Evolutionary conservation across 2,329 filamentous ascomycete genomes (phyloP).

Genomic region (Septoria petroselini): DNA sequence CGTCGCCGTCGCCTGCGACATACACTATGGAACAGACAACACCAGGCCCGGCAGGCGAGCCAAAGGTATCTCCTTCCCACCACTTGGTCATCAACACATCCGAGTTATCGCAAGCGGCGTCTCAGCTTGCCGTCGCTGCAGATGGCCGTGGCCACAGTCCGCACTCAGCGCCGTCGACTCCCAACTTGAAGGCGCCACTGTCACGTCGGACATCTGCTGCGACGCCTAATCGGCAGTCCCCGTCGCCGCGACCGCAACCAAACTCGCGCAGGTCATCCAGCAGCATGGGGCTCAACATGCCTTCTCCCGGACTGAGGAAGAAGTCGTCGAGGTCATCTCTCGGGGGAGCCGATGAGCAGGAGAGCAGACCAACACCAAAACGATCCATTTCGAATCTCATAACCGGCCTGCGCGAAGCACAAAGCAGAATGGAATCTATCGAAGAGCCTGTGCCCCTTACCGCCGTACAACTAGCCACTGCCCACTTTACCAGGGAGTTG

Average conservation of each 20-base stretch:
- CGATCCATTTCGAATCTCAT: conserved; percentile 37
- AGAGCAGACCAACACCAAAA: conserved; percentile 34
- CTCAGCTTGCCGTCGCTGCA: conserved; percentile 10
- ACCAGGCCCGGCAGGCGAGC: neutral
- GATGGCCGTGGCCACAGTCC: conserved; percentile 15
- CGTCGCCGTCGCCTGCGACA: neutral
- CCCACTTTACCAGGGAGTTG: conserved; percentile 69
- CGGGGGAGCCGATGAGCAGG: conserved; percentile 26
- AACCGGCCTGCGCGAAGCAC: conserved; percentile 35
- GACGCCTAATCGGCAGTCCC: conserved; percentile 12
- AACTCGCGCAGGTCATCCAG: conserved; percentile 30
- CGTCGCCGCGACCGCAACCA: conserved; percentile 20
- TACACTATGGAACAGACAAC: conserved; percentile 2
- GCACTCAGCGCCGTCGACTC: conserved; percentile 21
- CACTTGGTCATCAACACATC: conserved; percentile 3
- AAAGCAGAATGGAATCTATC: conserved; percentile 36
- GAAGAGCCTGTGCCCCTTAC: conserved; percentile 35
- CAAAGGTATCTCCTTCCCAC: neutral
- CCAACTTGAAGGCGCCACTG: conserved; percentile 16
- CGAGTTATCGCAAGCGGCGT: conserved; percentile 17
- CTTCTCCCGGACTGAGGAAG: conserved; percentile 23
- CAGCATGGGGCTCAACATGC: conserved; percentile 27
- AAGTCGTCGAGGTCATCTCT: conserved; percentile 33
- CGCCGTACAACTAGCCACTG: conserved; percentile 36
- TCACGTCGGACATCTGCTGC: conserved; percentile 23